These are phyloP conservation scores for Globisporangium heterothallicum DNA, from an alignment of 352 stramenopile genomes.

Conservation along the genomic window DNA sequence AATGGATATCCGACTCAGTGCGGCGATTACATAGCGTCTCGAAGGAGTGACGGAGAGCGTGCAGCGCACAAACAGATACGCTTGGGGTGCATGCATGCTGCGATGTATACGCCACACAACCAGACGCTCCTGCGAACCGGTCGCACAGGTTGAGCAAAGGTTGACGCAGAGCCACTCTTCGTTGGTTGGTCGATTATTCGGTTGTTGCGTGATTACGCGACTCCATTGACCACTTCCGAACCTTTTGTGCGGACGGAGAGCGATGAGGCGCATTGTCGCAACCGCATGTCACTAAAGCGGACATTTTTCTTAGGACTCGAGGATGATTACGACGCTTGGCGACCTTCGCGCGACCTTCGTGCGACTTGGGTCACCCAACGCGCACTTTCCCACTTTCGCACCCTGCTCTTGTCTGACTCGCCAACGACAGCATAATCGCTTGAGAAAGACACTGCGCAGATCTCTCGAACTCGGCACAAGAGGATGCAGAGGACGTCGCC, in stretches of 20 bases:
- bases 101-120: too few species aligned
- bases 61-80: too few species aligned
- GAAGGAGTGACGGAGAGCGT: too few species aligned
- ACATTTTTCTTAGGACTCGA: not conserved
- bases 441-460: not conserved
- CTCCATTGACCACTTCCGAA: not conserved
- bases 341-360: constrained; percentile 6
- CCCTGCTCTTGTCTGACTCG: not conserved
- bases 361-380: not conserved
- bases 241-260: not conserved
- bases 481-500: not conserved
- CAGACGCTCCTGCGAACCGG: too few species aligned
- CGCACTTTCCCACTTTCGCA: not conserved
- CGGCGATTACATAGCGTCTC: too few species aligned
- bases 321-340: constrained; percentile 6
- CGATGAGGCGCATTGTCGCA: not conserved
- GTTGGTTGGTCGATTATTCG: not conserved
- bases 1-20: too few species aligned
- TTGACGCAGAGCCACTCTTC: not conserved
- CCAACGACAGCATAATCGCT: not conserved
- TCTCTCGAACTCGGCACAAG: too few species aligned
- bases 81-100: too few species aligned
- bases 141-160: too few species aligned
- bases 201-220: not conserved
- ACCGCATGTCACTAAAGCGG: not conserved